Evolutionary conservation across 2,329 filamentous ascomycete species (phyloP), one percentile per base, ranked within the genome.

Genomic region (Hypoxylon sp.): DNA sequence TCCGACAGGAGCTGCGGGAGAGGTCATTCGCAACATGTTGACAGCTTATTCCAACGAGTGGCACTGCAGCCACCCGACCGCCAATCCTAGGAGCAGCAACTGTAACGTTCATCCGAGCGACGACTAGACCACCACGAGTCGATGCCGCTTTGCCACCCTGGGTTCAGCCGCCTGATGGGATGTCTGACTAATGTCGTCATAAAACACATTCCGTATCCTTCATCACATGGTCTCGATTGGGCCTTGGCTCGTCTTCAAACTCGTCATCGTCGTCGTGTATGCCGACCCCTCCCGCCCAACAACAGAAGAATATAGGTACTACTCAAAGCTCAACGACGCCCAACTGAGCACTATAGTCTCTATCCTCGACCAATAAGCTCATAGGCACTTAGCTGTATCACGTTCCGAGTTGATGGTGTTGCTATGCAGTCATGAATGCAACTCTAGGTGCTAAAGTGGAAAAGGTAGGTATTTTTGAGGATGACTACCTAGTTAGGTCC

Each of bases 11-110:
- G 16, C 44, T 54, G 49, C 49, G 45, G 13, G 41, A n/a, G 41
- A 56, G 49, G 45, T 53, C 56, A 54, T 51, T 59, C 49, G 49
- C 48, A 42, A 46, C 36, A 38, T 48, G n/a, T 48, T 51, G 49
- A 45, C 44, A 51, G 45, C 44, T 45, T 52, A 42, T 37, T 47
- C 21, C 26, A 38, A 50, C 32, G 35, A 51, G 56, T 59, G 31
- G 52, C 56, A 53, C 52, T 51, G 56, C 52, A 59, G 56, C 41
- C 37, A 25, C 36, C 27, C 42, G 32, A 19, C 36, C 30, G 41
- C 45, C 37, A 57, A 59, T 57, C 44, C 43, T 29, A 16, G 43
- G 27, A 42, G 49, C 42, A 35, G 53, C 31, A 44, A 37, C 31
- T 36, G 29, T 32, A 52, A 32, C 19, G 37, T 45, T 30, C 49